Evolutionary conservation across 768 basidiomycete species (phyloP).

Genomic region (Calocybe cyanea): DNA sequence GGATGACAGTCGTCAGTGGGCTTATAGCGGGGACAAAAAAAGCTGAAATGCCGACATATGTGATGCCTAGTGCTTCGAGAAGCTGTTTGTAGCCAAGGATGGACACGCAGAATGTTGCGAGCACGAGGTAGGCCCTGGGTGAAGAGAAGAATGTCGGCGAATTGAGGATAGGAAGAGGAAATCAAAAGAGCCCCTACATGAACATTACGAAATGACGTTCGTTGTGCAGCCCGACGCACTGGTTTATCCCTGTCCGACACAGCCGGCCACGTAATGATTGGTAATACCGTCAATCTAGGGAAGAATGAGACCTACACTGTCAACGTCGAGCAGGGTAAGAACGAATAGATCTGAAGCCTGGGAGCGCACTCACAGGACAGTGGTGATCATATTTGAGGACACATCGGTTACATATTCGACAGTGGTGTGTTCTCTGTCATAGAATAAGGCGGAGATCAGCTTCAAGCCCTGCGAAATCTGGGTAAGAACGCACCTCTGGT

Average conservation of each 20-base stretch:
- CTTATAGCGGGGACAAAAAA: too few relatives aligned
- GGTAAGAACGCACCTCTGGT: slow-evolving; percentile 63
- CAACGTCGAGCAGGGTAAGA: slow-evolving; percentile 5
- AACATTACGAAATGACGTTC: slow-evolving; percentile 96
- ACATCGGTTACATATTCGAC: slow-evolving; percentile 86
- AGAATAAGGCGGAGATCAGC: too few relatives aligned
- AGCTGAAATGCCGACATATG: slow-evolving; percentile 22
- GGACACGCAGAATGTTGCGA: slow-evolving; percentile 61
- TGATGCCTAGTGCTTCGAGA: slow-evolving; percentile 55
- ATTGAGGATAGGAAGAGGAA: neutral
- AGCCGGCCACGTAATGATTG: neutral
- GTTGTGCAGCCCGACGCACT: slow-evolving; percentile 94
- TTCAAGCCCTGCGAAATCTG: too few relatives aligned
- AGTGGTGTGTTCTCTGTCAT: slow-evolving; percentile 89
- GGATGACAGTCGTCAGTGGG: too few relatives aligned
- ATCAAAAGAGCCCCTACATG: slow-evolving; percentile 53
- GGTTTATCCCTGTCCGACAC: slow-evolving; percentile 75
- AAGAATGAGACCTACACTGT: slow-evolving; percentile 35
- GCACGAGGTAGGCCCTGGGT: slow-evolving; percentile 75
- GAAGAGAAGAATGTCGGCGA: neutral
- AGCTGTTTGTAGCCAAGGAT: slow-evolving; percentile 61
- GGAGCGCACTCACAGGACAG: slow-evolving; percentile 67
- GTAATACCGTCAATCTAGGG: neutral
- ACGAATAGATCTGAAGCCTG: slow-evolving; percentile 1
- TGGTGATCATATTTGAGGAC: slow-evolving; percentile 90